phyloP scores from a whole-genome alignment of 768 basidiomycete species.

The Pleurotus platypus region DNA sequence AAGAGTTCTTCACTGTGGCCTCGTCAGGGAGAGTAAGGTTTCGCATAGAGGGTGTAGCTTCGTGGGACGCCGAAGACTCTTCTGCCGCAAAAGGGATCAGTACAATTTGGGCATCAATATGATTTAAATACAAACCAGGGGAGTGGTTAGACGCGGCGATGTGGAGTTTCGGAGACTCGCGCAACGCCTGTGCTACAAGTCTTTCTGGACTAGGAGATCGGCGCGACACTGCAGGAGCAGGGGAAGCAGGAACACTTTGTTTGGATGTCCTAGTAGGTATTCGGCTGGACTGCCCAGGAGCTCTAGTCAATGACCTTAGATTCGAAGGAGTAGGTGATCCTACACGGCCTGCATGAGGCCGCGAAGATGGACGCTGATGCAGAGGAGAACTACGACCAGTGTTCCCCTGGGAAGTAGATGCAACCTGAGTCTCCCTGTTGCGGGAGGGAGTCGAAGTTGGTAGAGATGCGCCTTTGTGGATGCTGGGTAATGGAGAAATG shows the following conservation, averaged over 20 bases:
- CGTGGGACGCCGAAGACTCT: constrained; percentile 15
- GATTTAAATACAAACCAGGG: neutral
- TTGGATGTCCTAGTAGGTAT: constrained; percentile 41
- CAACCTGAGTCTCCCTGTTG: constrained; percentile 5
- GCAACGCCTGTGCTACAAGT: neutral
- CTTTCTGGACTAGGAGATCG: constrained; percentile 6
- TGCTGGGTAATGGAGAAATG: neutral
- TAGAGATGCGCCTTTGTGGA: no score
- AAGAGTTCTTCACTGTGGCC: constrained; percentile 1
- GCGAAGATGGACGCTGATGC: constrained; percentile 4
- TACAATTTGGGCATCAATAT: neutral
- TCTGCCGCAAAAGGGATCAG: neutral
- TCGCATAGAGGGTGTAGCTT: constrained; percentile 19
- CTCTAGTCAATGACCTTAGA: constrained; percentile 20
- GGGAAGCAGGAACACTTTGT: constrained; percentile 18
- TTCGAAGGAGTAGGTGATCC: constrained; percentile 21
- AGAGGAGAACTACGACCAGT: constrained; percentile 8
- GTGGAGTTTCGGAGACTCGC: neutral
- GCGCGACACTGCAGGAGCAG: constrained; percentile 3
- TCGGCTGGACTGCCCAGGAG: constrained; percentile 26
- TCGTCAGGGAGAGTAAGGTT: constrained; percentile 11
- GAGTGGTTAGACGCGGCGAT: neutral
- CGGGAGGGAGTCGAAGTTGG: neutral
- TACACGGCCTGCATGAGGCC: neutral
- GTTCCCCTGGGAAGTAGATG: no score